These are phyloP conservation scores for Eugenia klotzschiana DNA, from an alignment of 441 rosid species.

Conservation along the genomic window DNA sequence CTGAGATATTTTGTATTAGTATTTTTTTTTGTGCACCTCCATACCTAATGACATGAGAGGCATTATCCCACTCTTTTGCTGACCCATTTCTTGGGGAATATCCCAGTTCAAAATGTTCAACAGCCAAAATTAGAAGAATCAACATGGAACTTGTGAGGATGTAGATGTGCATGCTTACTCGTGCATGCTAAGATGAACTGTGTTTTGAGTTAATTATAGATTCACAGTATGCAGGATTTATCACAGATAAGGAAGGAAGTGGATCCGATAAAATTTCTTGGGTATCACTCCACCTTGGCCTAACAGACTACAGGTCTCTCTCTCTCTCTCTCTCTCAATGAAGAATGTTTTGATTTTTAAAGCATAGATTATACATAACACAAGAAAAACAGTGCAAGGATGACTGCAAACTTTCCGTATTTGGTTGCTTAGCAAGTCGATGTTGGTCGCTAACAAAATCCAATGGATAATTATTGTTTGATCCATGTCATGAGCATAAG, in stretches of 20 bases:
- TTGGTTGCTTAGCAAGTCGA: background rate
- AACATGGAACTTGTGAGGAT: background rate
- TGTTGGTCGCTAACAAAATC: background rate
- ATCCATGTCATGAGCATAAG: background rate
- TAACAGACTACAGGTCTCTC: slow-evolving; percentile 72
- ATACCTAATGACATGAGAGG: background rate
- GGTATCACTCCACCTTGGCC: slow-evolving; percentile 59
- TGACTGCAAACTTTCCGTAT: background rate
- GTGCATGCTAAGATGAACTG: background rate
- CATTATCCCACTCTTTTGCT: background rate
- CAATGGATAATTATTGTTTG: background rate
- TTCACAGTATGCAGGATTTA: slow-evolving; percentile 60
- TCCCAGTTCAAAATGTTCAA: background rate
- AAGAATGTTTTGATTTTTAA: background rate
- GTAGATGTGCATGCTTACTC: background rate
- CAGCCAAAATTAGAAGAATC: background rate
- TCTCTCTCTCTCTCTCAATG: background rate
- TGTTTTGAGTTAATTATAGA: background rate
- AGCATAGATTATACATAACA: background rate
- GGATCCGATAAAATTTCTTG: slow-evolving; percentile 20
- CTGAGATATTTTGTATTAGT: background rate
- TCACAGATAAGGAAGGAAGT: slow-evolving; percentile 14
- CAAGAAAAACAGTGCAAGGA: background rate
- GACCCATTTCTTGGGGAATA: background rate
- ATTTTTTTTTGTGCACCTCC: background rate